Base-by-base conservation (phyloP, 2,329 filamentous ascomycete genomes). In the Colletotrichum sp. region DNA sequence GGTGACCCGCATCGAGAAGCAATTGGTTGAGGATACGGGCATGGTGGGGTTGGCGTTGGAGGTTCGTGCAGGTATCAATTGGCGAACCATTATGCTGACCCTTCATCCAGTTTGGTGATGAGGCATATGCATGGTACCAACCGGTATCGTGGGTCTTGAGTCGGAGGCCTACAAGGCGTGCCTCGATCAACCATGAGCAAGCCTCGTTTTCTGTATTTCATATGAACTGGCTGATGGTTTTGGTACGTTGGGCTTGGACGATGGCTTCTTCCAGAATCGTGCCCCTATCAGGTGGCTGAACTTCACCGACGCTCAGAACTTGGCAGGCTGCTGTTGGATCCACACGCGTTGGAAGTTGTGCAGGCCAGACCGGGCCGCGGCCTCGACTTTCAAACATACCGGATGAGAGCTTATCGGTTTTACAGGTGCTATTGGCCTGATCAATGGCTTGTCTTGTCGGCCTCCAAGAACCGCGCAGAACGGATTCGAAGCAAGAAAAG, bases 261-360 rank as follows among this genome's bases (percentile, higher is more conserved):
- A 2, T 1, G 43, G 2, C 0, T 52, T 22, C 10, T 52, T 52
- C 2, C 4, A 22, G 6, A 22, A 22, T 1, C 43, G 43, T 8
- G 43, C 43, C 1, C 43, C 43, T 52, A 25, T 52, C 18, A 15
- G 9, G 13, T 3, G 39, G 39, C 0, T 43, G 0, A 2, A 48
- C 22, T 22, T 48, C 39, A 48, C 39, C 39, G 39, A 48, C 18
- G 2, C 3, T 48, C 39, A 22, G 6, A 5, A 52, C n/a, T 3
- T 52, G n/a, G 43, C 0, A 15, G n/a, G 43, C 10, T 22, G 4
- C 0, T 7, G 3, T 0, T 0, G 43, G 43, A 22, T 8, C 43
- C 43, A 22, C 43, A 22, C 43, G 2, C n/a, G 43, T 22, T 0
- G 4, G 13, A 3, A 13, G 12, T 52, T 10, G 1, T 52, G 43